phyloP scores from a whole-genome alignment of 2,329 filamentous ascomycete species.

The Exophiala mesophila region DNA sequence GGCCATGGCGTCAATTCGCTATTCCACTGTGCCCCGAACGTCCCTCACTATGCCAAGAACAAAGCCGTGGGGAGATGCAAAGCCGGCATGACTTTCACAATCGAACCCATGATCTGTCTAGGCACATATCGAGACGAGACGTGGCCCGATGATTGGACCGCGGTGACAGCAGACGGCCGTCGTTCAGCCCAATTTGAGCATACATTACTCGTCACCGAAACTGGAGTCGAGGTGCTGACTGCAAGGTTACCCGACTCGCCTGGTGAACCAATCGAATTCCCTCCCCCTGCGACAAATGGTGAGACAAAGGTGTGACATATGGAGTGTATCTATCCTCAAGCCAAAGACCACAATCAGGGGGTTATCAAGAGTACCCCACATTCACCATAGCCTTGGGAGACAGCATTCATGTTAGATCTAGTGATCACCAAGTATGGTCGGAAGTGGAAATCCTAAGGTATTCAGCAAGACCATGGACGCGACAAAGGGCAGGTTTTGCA shows the following conservation, averaged over 20 bases:
- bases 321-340: too few relatives aligned
- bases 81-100: constrained; percentile 97
- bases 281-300: constrained; percentile 9
- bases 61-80: constrained; percentile 94
- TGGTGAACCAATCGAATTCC: constrained; percentile 59
- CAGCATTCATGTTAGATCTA: too few relatives aligned
- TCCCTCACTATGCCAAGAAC: constrained; percentile 97
- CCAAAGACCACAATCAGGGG: too few relatives aligned
- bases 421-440: too few relatives aligned
- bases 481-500: too few relatives aligned
- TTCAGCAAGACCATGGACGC: too few relatives aligned
- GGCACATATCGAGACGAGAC: constrained; percentile 89
- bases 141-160: constrained; percentile 99
- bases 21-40: constrained; percentile 90
- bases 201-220: constrained; percentile 75
- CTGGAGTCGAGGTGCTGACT: constrained; percentile 75
- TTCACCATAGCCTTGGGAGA: too few relatives aligned
- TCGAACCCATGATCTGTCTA: constrained; percentile 95
- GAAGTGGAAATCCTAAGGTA: too few relatives aligned
- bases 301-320: constrained; percentile 12
- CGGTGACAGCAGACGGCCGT: constrained; percentile 83
- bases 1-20: constrained; percentile 91
- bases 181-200: constrained; percentile 93
- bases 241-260: constrained; percentile 68
- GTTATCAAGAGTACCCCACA: too few relatives aligned